Evolutionary conservation across 2,329 filamentous ascomycete species (phyloP).

Genomic region (Coleophoma eucalyptorum): DNA sequence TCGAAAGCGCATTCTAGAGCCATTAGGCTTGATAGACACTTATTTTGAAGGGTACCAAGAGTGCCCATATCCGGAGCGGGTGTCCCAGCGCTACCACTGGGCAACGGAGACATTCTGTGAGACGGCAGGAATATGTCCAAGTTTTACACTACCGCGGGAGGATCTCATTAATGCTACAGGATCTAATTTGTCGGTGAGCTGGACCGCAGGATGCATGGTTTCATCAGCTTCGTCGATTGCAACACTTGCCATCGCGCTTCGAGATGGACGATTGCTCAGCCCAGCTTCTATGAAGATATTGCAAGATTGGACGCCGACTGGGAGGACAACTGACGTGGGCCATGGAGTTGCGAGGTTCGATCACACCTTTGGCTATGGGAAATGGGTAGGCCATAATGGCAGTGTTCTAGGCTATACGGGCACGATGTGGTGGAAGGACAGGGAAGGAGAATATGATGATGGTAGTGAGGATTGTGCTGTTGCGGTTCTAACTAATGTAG

Average conservation of each 20-base stretch:
- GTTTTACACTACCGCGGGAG: not conserved
- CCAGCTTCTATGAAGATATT: constrained; percentile 5
- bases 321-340: not conserved
- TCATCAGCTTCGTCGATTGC: constrained; percentile 8
- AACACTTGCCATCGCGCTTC: constrained; percentile 5
- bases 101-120: constrained; percentile 5
- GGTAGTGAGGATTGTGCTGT: constrained; percentile 8
- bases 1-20: constrained; percentile 5
- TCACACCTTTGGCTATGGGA: not conserved
- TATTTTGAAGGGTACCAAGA: constrained; percentile 6
- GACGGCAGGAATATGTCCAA: constrained; percentile 7
- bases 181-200: constrained; percentile 12
- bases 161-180: constrained; percentile 7
- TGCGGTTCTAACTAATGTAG: constrained; percentile 11
- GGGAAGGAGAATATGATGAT: not conserved
- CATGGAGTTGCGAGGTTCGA: constrained; percentile 7
- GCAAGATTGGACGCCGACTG: constrained; percentile 1
- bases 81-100: constrained; percentile 11
- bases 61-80: not conserved
- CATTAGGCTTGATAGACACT: constrained; percentile 3
- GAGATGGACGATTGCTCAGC: constrained; percentile 6
- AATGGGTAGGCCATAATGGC: constrained; percentile 10
- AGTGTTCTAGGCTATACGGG: constrained; percentile 11
- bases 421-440: constrained; percentile 5
- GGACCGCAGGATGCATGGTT: constrained; percentile 9